Base-by-base conservation (phyloP, 2,329 filamentous ascomycete species). In the Cercospora beticola region DNA sequence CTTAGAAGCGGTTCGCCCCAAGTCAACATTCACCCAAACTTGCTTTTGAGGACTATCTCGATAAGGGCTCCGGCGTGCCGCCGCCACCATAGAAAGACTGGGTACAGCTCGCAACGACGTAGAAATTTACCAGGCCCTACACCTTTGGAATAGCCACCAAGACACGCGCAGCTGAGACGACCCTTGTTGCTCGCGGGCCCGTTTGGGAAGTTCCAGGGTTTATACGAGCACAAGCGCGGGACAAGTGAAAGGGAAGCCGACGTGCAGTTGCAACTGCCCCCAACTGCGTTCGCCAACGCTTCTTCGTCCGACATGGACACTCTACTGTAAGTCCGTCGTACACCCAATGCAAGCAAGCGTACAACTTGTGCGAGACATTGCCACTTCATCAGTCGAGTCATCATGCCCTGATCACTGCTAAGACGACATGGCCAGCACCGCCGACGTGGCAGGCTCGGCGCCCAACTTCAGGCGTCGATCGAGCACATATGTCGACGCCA, bases 401-500 rank as follows among this genome's bases (percentile, higher is more conserved):
- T 52, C 46, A 21, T n/a, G 46, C 46, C 21, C 31, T 21, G 36
- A 33, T 21, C n/a, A 26, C 31, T 56, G 60, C 62, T 71, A 65
- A 72, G 57, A 18, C 23, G 16, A 18, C 14, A 54, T 65, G 61
- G 18, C 64, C 63, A 74, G 72, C 46, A 97, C 94, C 58, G 93
- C 93, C 76, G 93, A 97, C 79, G 91, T 97, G 75, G 93, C 94
- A 80, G 93, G 92, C 73, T 97, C 92, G 80, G 93, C 94, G 68
- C 92, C 93, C 68, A 90, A 92, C 74, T 97, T 97, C 79, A 90
- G 94, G 72, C 90, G 95, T 76, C 92, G 93, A 82, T 97, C 94
- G 75, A 97, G 93, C 74, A 97, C 94, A 43, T 97, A 96, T 79
- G 94, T 97, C 76, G 95, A 98, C 85, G 94, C 92, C 73, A 97